A percentile compares a stretch with the other conserved stretches of the same genome.
Evolutionary conservation across 2,329 filamentous ascomycete species (phyloP).

Genomic region (Capronia americana): DNA sequence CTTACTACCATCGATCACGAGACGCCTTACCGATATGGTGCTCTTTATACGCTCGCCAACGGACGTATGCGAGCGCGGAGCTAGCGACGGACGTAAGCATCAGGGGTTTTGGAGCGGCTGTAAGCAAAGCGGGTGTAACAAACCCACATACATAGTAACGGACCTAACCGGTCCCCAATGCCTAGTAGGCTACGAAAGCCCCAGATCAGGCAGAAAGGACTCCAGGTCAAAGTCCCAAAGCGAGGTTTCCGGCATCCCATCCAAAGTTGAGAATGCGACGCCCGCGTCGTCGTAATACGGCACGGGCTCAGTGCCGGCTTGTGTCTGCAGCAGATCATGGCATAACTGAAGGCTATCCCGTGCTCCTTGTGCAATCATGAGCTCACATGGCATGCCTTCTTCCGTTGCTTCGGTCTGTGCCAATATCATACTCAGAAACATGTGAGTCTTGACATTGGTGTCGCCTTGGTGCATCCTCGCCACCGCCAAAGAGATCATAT

Average conservation of each 20-base stretch:
- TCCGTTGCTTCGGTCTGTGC: conserved; percentile 38
- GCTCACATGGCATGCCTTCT: conserved; percentile 50
- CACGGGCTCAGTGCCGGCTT: background rate
- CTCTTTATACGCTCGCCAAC: too few relatives aligned
- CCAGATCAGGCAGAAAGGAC: too few relatives aligned
- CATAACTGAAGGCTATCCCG: conserved; percentile 36
- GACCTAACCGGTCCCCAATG: too few relatives aligned
- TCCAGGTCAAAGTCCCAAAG: too few relatives aligned
- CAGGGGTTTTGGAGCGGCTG: too few relatives aligned
- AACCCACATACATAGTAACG: too few relatives aligned
- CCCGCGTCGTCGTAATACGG: conserved; percentile 6
- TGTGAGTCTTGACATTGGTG: conserved; percentile 44
- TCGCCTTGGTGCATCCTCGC: conserved; percentile 43
- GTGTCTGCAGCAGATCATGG: conserved; percentile 19
- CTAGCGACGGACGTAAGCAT: too few relatives aligned
- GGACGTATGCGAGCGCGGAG: too few relatives aligned
- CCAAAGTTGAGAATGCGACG: conserved; percentile 1
- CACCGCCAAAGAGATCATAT: conserved; percentile 37
- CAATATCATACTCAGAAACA: conserved; percentile 42
- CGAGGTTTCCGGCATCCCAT: background rate
- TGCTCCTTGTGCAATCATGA: conserved; percentile 34
- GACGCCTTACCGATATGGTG: too few relatives aligned
- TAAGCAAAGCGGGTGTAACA: too few relatives aligned
- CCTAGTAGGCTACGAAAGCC: too few relatives aligned
- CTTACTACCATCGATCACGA: too few relatives aligned